Percentiles rank a stretch among this genome's conserved stretches.
phyloP scores from a whole-genome alignment of 768 basidiomycete genomes.

The Podaxis sp. region DNA sequence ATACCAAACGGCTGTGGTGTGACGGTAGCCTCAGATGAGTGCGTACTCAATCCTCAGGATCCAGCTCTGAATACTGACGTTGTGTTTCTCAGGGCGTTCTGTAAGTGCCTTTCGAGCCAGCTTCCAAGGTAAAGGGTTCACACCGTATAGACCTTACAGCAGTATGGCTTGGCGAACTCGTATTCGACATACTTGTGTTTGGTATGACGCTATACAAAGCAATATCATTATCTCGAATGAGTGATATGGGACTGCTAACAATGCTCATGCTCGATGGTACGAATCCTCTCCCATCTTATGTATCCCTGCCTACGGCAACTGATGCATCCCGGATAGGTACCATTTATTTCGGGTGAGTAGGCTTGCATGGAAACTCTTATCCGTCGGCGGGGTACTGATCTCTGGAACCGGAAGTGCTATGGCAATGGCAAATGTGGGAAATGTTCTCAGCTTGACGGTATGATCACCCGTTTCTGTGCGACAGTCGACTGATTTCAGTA shows the following conservation, averaged over 20 bases:
- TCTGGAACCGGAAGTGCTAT: not conserved
- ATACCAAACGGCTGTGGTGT: not conserved
- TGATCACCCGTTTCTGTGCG: not conserved
- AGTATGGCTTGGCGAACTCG: constrained; percentile 35
- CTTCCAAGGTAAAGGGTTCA: not conserved
- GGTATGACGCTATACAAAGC: constrained; percentile 34
- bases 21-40: not conserved
- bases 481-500: not conserved
- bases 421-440: constrained; percentile 6
- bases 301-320: not conserved
- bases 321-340: constrained; percentile 24
- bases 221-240: constrained; percentile 17
- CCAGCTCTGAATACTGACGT: not conserved
- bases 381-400: constrained; percentile 9
- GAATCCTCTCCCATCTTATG: constrained; percentile 10
- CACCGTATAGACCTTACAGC: constrained; percentile 23
- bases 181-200: constrained; percentile 39
- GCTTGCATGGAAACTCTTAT: not conserved
- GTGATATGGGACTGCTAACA: constrained; percentile 21
- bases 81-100: not conserved
- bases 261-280: constrained; percentile 35
- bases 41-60: not conserved
- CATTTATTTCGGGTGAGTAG: constrained; percentile 34
- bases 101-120: not conserved
- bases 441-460: constrained; percentile 15